Evolutionary conservation across 345 rosid species (phyloP), one percentile per base, ranked within the genome.

Genomic region (Ceriops tagal): DNA sequence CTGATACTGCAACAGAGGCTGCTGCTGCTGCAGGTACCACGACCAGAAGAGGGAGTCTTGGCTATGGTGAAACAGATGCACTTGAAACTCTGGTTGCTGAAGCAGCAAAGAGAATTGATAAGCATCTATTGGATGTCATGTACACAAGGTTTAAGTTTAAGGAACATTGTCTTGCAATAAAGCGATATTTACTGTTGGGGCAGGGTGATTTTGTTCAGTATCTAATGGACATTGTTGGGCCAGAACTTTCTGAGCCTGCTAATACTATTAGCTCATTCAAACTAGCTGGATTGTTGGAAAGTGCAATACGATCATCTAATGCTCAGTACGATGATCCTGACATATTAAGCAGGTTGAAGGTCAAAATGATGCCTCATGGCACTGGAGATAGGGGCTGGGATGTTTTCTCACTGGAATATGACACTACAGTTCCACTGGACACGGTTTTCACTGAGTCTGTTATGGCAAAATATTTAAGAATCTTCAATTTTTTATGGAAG

Each of bases 181-280:
- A 93, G 86, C 88, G 91, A 28, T 93, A 93, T 86, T 75, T 93
- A 69, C 86, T 95, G 32, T 91, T 93, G 26, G 98, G 98, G 67
- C 98, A 93, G 80, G 98, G 98, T 65, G 98, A 93, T 79, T 93
- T 93, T 83, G 97, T 93, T 71, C 98, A 93, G 79, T 95, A 85
- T 77, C 78, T 90, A 76, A 90, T 90, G 98, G 96, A 95, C 78
- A 89, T 82, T 70, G 91, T 90, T 65, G 97, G 96, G 75, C 87
- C 96, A n/a, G 90, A 96, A 69, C 98, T 96, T 70, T 92, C 97
- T 63, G 98, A 90, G 80, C 99, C 99, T 68, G 98, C 99, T 67
- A 96, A 92, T 73, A 87, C 90, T 67, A 90, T 96, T 52, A 92
- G 99, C 73, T 87, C 98, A 9, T 96, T 96, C 79, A 89, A 90